Percentiles rank a stretch among this genome's conserved stretches.
Evolutionary conservation across 306 rosid genomes (phyloP).

Genomic region (Citrullus amarus): DNA sequence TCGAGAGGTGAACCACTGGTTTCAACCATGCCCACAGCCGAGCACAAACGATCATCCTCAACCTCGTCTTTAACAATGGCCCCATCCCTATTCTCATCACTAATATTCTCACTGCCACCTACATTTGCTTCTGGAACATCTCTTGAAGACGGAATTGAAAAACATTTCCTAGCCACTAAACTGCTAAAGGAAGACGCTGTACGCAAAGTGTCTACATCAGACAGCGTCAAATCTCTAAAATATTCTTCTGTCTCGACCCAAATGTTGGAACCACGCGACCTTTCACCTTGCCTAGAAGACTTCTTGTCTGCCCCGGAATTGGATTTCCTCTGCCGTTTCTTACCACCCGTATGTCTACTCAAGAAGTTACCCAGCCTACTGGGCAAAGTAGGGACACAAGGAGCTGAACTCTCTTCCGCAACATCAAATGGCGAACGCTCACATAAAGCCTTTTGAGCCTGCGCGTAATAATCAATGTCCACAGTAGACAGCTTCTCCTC

Average conservation of each 20-base stretch:
- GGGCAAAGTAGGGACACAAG: slow-evolving; percentile 53
- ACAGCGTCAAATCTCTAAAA: slow-evolving; percentile 56
- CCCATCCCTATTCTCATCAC: slow-evolving; percentile 1
- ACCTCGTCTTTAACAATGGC: slow-evolving; percentile 13
- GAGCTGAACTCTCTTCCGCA: slow-evolving; percentile 45
- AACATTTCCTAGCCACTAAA: slow-evolving; percentile 35
- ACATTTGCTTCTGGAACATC: slow-evolving; percentile 18
- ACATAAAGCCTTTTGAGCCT: slow-evolving; percentile 64
- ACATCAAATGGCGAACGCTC: slow-evolving; percentile 72
- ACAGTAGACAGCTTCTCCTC: slow-evolving; percentile 8
- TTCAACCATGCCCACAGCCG: slow-evolving; percentile 26
- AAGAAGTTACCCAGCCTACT: slow-evolving; percentile 49
- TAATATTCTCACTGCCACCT: slow-evolving; percentile 13
- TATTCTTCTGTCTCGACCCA: slow-evolving; percentile 75
- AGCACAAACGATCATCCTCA: slow-evolving; percentile 13
- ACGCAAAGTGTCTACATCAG: slow-evolving; percentile 48
- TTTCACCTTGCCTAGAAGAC: slow-evolving; percentile 41
- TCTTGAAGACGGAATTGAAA: slow-evolving; percentile 31
- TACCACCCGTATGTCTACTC: slow-evolving; percentile 44
- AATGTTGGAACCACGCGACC: slow-evolving; percentile 31
- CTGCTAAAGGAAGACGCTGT: slow-evolving; percentile 33
- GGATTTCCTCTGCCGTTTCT: slow-evolving; percentile 72
- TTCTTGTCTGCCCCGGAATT: slow-evolving; percentile 56
- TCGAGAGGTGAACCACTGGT: slow-evolving; percentile 22
- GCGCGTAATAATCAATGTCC: slow-evolving; percentile 47